A percentile compares a stretch with the other conserved stretches of the same genome.
These are phyloP conservation scores for Melanomma pulvis-pyrius DNA, from an alignment of 495 filamentous ascomycete species.

Conservation along the genomic window DNA sequence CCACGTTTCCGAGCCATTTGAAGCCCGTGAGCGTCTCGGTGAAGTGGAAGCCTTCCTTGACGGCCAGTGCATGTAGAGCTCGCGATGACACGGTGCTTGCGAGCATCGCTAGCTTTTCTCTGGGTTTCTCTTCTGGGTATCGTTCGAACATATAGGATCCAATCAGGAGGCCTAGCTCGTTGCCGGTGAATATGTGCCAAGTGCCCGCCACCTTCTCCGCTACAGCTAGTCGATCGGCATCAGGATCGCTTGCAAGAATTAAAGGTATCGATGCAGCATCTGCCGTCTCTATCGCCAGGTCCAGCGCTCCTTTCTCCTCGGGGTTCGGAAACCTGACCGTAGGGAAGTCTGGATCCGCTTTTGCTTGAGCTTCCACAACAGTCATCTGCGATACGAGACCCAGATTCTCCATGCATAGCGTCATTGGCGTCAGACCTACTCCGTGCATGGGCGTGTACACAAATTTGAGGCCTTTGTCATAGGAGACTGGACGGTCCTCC, in stretches of 20 bases:
- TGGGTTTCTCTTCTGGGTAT: constrained; percentile 43
- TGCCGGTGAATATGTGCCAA: constrained; percentile 70
- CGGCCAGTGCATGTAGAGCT: constrained; percentile 66
- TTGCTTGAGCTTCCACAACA: constrained; percentile 47
- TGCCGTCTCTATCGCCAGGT: constrained; percentile 62
- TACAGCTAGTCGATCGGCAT: constrained; percentile 71
- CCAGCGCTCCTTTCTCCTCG: constrained; percentile 70
- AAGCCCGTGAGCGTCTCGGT: constrained; percentile 73
- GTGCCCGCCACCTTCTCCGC: constrained; percentile 61
- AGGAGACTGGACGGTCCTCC: neutral
- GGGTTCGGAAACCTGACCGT: constrained; percentile 74
- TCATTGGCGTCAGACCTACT: constrained; percentile 59
- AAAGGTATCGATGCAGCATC: constrained; percentile 53
- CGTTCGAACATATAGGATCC: constrained; percentile 60
- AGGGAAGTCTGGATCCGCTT: constrained; percentile 70
- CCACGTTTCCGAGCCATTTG: constrained; percentile 66
- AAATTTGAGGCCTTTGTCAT: constrained; percentile 46
- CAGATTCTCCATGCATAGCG: constrained; percentile 51
- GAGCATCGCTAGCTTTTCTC: constrained; percentile 54
- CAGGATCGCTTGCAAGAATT: constrained; percentile 70
- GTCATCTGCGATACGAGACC: constrained; percentile 45
- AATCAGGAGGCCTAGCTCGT: constrained; percentile 68
- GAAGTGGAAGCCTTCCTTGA: constrained; percentile 58
- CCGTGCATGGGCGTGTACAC: constrained; percentile 75
- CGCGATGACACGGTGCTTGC: constrained; percentile 67